Percentiles rank a stretch among this genome's conserved stretches.
These are phyloP conservation scores for Parachlorella kessleri DNA, from an alignment of 139 green algal species.

Conservation along the genomic window DNA sequence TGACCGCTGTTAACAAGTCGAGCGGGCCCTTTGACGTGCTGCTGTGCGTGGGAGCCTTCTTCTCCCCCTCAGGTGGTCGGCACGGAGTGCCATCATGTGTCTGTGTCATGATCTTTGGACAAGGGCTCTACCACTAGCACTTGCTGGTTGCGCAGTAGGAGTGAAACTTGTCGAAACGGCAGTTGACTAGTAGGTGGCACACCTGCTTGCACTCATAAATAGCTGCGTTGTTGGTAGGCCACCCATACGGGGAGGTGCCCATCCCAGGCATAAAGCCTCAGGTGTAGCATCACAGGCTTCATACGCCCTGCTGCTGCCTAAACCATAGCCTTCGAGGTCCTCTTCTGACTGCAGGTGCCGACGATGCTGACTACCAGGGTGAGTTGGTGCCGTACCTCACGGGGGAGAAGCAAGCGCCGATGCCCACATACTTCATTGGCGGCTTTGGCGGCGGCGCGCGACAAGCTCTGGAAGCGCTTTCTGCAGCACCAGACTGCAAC, in stretches of 20 bases:
- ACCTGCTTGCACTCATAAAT: background rate
- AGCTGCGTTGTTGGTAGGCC: background rate
- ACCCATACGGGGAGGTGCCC: background rate
- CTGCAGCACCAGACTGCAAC: constrained; percentile 34
- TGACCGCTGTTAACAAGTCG: constrained; percentile 57
- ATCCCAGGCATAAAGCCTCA: background rate
- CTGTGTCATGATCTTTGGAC: too few species aligned
- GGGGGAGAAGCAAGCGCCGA: constrained; percentile 46
- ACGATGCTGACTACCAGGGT: constrained; percentile 36
- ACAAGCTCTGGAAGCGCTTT: constrained; percentile 34
- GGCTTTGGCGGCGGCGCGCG: constrained; percentile 48
- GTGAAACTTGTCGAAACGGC: too few species aligned
- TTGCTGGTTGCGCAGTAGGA: too few species aligned
- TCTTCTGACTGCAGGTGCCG: constrained; percentile 26
- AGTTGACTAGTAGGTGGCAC: too few species aligned
- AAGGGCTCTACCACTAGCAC: too few species aligned
- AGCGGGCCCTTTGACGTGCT: constrained; percentile 69
- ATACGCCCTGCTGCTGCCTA: too few species aligned
- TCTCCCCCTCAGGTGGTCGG: constrained; percentile 43
- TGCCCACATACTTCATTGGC: constrained; percentile 80
- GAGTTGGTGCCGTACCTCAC: constrained; percentile 57
- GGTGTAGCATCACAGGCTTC: too few species aligned
- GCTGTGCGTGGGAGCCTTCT: constrained; percentile 67
- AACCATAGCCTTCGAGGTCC: too few species aligned
- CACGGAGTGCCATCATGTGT: background rate